These are phyloP conservation scores for Xylaria sp. DNA, from an alignment of 2,329 filamentous ascomycete genomes.

Conservation along the genomic window DNA sequence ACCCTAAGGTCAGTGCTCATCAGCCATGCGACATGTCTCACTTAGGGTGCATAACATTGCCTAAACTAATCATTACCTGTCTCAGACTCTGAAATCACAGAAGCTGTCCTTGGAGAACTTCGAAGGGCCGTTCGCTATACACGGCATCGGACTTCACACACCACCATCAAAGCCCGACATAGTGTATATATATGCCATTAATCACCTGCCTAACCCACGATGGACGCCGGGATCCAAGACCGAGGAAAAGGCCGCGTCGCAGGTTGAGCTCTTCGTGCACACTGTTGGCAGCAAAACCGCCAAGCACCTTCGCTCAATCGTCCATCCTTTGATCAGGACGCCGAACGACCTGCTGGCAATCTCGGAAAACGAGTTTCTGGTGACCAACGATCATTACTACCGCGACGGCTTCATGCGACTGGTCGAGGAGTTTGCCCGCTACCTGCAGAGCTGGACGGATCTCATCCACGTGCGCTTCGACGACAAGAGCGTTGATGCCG, in stretches of 20 bases:
- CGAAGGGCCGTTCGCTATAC: slow-evolving; percentile 64
- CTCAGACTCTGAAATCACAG: slow-evolving; percentile 58
- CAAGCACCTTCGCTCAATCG: slow-evolving; percentile 63
- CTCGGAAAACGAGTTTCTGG: slow-evolving; percentile 61
- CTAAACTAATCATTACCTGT: neutral
- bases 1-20: slow-evolving; percentile 59
- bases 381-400: slow-evolving; percentile 70
- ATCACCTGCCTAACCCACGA: slow-evolving; percentile 65
- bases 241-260: slow-evolving; percentile 59
- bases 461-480: slow-evolving; percentile 59
- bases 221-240: slow-evolving; percentile 46
- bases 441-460: slow-evolving; percentile 59
- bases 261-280: slow-evolving; percentile 69
- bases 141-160: slow-evolving; percentile 69
- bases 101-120: slow-evolving; percentile 64
- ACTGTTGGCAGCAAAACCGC: slow-evolving; percentile 55
- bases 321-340: slow-evolving; percentile 63
- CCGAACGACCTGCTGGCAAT: slow-evolving; percentile 68
- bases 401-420: slow-evolving; percentile 58
- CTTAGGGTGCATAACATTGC: neutral
- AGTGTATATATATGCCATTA: slow-evolving; percentile 70
- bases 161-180: slow-evolving; percentile 55
- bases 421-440: slow-evolving; percentile 58
- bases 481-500: slow-evolving; percentile 54
- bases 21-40: neutral